A percentile compares a stretch with the other conserved stretches of the same genome.
These are phyloP conservation scores for Phytophthora niederhauseri DNA, from an alignment of 352 stramenopile genomes.

Conservation along the genomic window DNA sequence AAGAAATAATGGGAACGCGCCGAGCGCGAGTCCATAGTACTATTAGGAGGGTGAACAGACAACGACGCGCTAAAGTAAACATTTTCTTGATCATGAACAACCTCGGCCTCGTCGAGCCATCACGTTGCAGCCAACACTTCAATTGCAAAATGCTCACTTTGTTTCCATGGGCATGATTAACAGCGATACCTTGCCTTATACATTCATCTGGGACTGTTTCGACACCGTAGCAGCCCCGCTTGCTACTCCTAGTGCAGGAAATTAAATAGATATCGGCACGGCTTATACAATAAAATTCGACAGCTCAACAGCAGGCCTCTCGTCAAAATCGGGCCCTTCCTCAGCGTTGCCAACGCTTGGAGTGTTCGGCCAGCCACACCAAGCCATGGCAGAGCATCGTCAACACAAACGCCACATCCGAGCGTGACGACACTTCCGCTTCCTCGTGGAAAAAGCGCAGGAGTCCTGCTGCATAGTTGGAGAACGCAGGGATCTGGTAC, in stretches of 20 bases:
- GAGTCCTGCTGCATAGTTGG: conserved; percentile 62
- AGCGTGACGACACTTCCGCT: conserved; percentile 69
- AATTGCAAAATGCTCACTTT: conserved; percentile 6
- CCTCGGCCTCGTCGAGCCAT: not conserved
- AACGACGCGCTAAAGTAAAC: conserved; percentile 11
- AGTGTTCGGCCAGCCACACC: conserved; percentile 82
- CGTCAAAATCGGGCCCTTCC: conserved; percentile 9
- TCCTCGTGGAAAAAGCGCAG: conserved; percentile 81
- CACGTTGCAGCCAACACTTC: not conserved
- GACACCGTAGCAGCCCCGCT: conserved; percentile 14
- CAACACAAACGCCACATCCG: conserved; percentile 79
- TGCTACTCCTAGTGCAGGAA: conserved; percentile 21
- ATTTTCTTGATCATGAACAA: conserved; percentile 22
- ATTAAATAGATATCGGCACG: conserved; percentile 45
- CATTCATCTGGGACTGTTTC: conserved; percentile 22
- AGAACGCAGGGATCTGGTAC: conserved; percentile 84
- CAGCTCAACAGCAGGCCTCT: conserved; percentile 1
- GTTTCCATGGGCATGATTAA: conserved; percentile 9
- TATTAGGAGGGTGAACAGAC: conserved; percentile 23
- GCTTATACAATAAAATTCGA: conserved; percentile 29
- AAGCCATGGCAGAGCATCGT: conserved; percentile 83
- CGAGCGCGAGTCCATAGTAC: conserved; percentile 18
- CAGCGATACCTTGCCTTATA: conserved; percentile 33
- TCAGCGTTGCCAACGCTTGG: conserved; percentile 52
- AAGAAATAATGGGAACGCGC: conserved; percentile 56